Evolutionary conservation across 2,329 filamentous ascomycete genomes (phyloP), one percentile per base, ranked within the genome.

Genomic region (Colletotrichum tropicale): DNA sequence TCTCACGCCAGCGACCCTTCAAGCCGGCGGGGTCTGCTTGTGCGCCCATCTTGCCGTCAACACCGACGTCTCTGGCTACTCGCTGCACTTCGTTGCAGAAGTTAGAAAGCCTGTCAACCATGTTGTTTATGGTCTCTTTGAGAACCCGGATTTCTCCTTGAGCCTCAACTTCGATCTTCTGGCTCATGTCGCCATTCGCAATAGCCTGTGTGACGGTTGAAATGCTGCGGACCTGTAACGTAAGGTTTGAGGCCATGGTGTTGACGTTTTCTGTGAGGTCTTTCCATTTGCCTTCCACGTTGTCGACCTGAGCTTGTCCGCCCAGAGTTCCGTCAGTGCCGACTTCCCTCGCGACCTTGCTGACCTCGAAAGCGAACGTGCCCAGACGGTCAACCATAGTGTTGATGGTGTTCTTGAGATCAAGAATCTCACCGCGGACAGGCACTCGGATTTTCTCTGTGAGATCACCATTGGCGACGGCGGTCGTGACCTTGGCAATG

Each of bases 121-220:
- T 98, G 92, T 98, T 96, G 84, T 98, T 98, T 87, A 98, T 98
- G 58, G 96, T 98, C 82, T 98, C 95, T 83, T 98, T 98, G 68
- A 98, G 87, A 4, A 98, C 93, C 78, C 97, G 91, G 78, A 98
- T 98, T 85, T 98, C 96, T 85, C 96, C 96, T 85, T 96, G 96
- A 70, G 96, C 96, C 81, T 98, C 94, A 9, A 98, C 96, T 78
- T 98, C 94, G 81, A 98, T 98, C 87, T 97, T 97, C 84, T 96
- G 94, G 85, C 94, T 98, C 92, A 98, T 95, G 86, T 98, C 95
- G 82, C 96, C 96, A 82, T 97, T 96, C 78, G 96, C 96, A 85
- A 98, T 98, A 78, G 96, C 96, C 84, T 98, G 96, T 2, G 96
- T 98, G 81, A 98, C 96, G 72, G 96, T 94, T 2, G 96, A 98